These are phyloP conservation scores for Hanseniaspora occidentalis DNA, from an alignment of 805 yeast species.

Conservation along the genomic window DNA sequence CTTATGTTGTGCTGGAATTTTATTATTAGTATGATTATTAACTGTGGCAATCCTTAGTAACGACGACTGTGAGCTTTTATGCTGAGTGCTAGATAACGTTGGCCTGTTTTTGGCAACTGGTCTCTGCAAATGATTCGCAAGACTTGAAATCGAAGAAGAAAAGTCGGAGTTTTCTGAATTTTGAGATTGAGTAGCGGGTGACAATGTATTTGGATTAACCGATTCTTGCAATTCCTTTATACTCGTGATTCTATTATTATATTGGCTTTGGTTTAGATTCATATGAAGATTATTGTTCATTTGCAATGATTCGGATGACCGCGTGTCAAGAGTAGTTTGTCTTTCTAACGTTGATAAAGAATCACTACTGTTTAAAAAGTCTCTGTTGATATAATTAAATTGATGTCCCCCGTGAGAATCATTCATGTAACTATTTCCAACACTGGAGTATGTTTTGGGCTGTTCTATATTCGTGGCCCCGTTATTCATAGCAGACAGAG, in stretches of 20 bases:
- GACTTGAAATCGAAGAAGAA: constrained; percentile 21
- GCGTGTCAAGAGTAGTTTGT: background rate
- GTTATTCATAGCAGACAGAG: too few relatives aligned
- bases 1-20: too few relatives aligned
- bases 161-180: constrained; percentile 11
- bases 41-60: constrained; percentile 6
- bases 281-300: background rate
- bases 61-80: constrained; percentile 7
- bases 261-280: background rate
- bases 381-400: constrained; percentile 12
- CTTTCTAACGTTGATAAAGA: background rate
- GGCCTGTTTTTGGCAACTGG: constrained; percentile 10
- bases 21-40: too few relatives aligned
- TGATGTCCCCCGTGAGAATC: constrained; percentile 6
- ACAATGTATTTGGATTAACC: constrained; percentile 1
- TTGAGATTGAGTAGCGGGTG: constrained; percentile 1
- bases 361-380: constrained; percentile 7
- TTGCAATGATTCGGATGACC: background rate
- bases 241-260: background rate
- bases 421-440: constrained; percentile 5
- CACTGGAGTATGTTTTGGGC: constrained; percentile 4
- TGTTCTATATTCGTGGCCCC: too few relatives aligned
- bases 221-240: background rate
- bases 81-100: background rate
- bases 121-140: constrained; percentile 19